Evolutionary conservation across 768 basidiomycete genomes (phyloP).

Genomic region (Boletus tylopilopsis): DNA sequence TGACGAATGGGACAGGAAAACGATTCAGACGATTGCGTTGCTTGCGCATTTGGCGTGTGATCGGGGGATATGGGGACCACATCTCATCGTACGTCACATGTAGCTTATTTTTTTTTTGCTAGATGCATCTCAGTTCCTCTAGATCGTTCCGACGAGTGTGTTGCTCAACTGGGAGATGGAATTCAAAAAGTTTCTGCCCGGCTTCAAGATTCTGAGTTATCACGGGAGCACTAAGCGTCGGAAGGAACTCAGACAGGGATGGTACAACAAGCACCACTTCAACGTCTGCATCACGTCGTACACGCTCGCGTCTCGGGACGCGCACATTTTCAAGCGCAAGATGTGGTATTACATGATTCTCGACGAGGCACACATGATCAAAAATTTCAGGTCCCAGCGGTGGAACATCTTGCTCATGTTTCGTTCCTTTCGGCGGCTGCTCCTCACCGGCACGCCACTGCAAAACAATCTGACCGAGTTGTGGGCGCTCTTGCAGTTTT

Average conservation of each 20-base stretch:
- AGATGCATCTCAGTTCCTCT: conserved; percentile 2
- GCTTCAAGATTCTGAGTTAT: conserved; percentile 83
- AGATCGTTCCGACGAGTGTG: conserved; percentile 91
- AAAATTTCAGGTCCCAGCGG: conserved; percentile 91
- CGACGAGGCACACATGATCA: conserved; percentile 97
- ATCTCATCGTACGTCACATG: conserved; percentile 62
- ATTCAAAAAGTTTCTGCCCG: conserved; percentile 92
- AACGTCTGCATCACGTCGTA: conserved; percentile 96
- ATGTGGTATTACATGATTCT: conserved; percentile 95
- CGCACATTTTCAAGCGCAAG: conserved; percentile 88
- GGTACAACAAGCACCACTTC: conserved; percentile 86
- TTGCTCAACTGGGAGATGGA: conserved; percentile 97
- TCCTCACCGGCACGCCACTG: conserved; percentile 93
- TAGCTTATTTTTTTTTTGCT: too few species aligned
- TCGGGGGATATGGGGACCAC: conserved; percentile 88
- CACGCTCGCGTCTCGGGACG: conserved; percentile 86
- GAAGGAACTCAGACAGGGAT: conserved; percentile 85
- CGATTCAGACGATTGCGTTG: conserved; percentile 93
- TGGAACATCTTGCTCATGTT: conserved; percentile 93
- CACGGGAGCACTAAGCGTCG: conserved; percentile 87
- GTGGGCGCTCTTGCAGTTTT: conserved; percentile 92
- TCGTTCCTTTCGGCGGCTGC: conserved; percentile 76
- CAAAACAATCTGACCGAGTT: conserved; percentile 96
- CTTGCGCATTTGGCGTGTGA: conserved; percentile 91
- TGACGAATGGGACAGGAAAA: conserved; percentile 57